Percentiles rank a stretch among this genome's conserved stretches.
phyloP scores from a whole-genome alignment of 805 yeast species.

The Lipomyces spencermartinsiae region DNA sequence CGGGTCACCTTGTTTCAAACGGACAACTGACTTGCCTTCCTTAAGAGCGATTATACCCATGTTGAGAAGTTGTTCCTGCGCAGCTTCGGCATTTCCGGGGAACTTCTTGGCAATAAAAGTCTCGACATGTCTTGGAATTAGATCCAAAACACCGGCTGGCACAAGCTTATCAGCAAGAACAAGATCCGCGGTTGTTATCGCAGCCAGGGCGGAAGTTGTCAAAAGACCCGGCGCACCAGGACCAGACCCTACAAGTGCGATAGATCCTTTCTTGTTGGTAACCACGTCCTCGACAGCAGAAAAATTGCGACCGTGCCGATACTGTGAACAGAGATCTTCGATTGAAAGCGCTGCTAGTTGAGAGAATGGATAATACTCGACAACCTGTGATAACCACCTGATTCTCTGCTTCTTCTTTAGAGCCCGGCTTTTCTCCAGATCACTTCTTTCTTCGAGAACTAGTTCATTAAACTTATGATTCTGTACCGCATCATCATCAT shows the following conservation, averaged over 20 bases:
- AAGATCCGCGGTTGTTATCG: slow-evolving; percentile 80
- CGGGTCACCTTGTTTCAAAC: slow-evolving; percentile 96
- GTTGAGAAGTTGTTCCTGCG: slow-evolving; percentile 82
- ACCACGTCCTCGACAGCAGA: neutral
- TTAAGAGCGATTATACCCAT: slow-evolving; percentile 70
- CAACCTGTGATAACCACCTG: slow-evolving; percentile 87
- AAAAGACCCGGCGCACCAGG: slow-evolving; percentile 86
- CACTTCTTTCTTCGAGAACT: slow-evolving; percentile 61
- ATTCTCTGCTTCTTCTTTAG: slow-evolving; percentile 55
- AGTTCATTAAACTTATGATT: slow-evolving; percentile 64
- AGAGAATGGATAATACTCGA: slow-evolving; percentile 84
- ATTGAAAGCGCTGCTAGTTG: slow-evolving; percentile 66
- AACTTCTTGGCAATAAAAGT: slow-evolving; percentile 89
- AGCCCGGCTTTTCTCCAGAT: neutral
- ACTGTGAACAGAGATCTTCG: slow-evolving; percentile 59
- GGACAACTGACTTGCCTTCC: slow-evolving; percentile 77
- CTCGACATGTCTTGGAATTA: slow-evolving; percentile 78
- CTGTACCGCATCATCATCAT: slow-evolving; percentile 75
- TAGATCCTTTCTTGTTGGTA: slow-evolving; percentile 55
- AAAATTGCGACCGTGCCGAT: slow-evolving; percentile 35
- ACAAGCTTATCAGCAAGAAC: slow-evolving; percentile 90
- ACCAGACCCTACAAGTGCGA: slow-evolving; percentile 91
- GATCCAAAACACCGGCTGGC: slow-evolving; percentile 81
- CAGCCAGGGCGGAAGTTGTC: slow-evolving; percentile 83
- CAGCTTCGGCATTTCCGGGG: slow-evolving; percentile 95